Conservation (phyloP, 1,284 basidiomycete genomes). For the Puccinia triticina region DNA sequence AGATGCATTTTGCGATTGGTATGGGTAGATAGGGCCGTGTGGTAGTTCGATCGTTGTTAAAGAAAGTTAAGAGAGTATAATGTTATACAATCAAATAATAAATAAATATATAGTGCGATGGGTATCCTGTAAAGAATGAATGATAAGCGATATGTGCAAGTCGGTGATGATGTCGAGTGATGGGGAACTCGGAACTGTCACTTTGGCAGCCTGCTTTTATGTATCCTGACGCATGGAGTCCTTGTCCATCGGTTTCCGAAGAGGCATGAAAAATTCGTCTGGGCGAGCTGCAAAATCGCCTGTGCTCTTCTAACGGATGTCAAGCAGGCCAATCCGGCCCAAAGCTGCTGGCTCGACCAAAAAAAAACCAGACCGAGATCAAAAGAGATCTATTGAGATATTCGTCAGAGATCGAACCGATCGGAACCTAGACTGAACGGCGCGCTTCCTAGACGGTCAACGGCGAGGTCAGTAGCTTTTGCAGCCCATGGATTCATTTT, state of each 20-base stretch:
- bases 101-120: not conserved
- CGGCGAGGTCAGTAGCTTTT: not conserved
- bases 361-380: too few species aligned
- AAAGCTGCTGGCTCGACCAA: not conserved
- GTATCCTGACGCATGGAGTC: too few species aligned
- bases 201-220: constrained; percentile 3
- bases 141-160: not conserved
- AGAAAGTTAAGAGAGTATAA: not conserved
- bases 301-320: not conserved
- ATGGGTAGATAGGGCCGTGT: not conserved
- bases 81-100: constrained; percentile 1
- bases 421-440: too few species aligned
- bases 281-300: not conserved
- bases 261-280: not conserved
- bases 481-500: too few species aligned
- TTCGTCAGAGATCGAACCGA: too few species aligned
- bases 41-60: not conserved
- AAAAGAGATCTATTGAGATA: too few species aligned
- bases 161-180: not conserved
- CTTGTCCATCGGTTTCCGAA: not conserved
- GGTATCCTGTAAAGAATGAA: constrained; percentile 5
- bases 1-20: not conserved
- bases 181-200: too few species aligned
- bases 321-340: not conserved
- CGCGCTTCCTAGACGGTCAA: too few species aligned